These are phyloP conservation scores for Nicotiana knightiana DNA, from an alignment of 257 asterid genomes.

Conservation along the genomic window DNA sequence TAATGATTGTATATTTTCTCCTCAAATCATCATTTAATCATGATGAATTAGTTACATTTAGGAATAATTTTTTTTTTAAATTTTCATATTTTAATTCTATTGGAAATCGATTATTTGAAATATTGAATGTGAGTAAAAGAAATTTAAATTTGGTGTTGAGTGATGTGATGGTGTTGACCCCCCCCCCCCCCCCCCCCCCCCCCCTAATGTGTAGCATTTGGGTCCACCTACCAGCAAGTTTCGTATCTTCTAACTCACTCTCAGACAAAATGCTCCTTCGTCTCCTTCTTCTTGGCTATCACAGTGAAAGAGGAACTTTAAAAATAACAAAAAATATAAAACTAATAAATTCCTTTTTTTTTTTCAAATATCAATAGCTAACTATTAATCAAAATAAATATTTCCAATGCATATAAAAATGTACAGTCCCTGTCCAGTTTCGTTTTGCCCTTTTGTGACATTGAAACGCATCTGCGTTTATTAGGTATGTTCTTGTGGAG, in stretches of 20 bases:
- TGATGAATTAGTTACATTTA: too few species aligned
- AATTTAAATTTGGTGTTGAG: constrained; percentile 8
- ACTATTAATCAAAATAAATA: not conserved
- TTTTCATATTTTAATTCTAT: too few species aligned
- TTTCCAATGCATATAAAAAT: constrained; percentile 5
- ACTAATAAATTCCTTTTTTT: constrained; percentile 25
- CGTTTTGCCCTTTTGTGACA: constrained; percentile 19
- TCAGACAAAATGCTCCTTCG: constrained; percentile 43
- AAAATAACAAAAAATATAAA: not conserved
- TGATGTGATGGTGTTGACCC: constrained; percentile 44
- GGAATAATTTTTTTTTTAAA: too few species aligned
- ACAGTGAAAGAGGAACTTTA: constrained; percentile 29
- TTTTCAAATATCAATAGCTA: not conserved
- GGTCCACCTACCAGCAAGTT: constrained; percentile 42
- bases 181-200: constrained; percentile 22
- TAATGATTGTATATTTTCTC: too few species aligned
- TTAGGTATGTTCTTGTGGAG: constrained; percentile 34
- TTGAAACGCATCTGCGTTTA: not conserved
- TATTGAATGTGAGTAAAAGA: not conserved
- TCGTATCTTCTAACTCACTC: constrained; percentile 38
- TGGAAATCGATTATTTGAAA: not conserved
- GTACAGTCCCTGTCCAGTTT: not conserved
- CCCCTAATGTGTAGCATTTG: constrained; percentile 44
- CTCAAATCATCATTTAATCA: too few species aligned
- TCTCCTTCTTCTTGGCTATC: constrained; percentile 37